Conservation (phyloP, 768 basidiomycete genomes). For the Albatrellus ellisii region DNA sequence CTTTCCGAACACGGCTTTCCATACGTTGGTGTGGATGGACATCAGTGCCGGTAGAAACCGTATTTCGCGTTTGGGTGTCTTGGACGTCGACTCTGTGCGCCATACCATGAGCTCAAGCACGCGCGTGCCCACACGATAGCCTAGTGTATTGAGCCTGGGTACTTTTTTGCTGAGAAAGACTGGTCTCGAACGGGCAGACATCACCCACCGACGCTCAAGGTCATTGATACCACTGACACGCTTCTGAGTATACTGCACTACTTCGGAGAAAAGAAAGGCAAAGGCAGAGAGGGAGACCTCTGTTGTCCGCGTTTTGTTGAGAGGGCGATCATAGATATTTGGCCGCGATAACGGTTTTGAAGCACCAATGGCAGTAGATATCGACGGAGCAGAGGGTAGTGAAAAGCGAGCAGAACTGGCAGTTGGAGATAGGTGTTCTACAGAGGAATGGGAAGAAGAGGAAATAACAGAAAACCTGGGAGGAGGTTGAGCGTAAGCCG, state of each 20-base stretch:
- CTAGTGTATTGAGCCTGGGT: slow-evolving; percentile 78
- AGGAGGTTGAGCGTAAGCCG: slow-evolving; percentile 45
- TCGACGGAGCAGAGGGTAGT: slow-evolving; percentile 41
- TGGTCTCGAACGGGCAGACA: background rate
- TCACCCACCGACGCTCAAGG: slow-evolving; percentile 73
- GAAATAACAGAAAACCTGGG: slow-evolving; percentile 60
- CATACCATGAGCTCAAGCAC: slow-evolving; percentile 79
- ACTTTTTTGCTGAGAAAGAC: background rate
- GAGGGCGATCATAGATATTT: slow-evolving; percentile 78
- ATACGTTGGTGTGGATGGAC: slow-evolving; percentile 91
- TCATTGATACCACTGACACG: slow-evolving; percentile 91
- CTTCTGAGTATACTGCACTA: slow-evolving; percentile 94
- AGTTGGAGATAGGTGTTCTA: slow-evolving; percentile 39
- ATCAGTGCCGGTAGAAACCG: slow-evolving; percentile 85
- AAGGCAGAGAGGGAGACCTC: slow-evolving; percentile 82
- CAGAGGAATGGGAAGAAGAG: slow-evolving; percentile 30
- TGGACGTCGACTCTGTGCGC: slow-evolving; percentile 64
- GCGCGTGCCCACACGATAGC: slow-evolving; percentile 82
- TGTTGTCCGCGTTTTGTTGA: slow-evolving; percentile 75
- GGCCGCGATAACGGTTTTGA: slow-evolving; percentile 35
- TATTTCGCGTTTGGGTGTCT: slow-evolving; percentile 88
- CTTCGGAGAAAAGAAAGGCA: slow-evolving; percentile 83
- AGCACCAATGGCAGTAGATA: slow-evolving; percentile 26
- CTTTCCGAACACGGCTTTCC: slow-evolving; percentile 88
- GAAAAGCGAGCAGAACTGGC: slow-evolving; percentile 59